Percentiles rank a stretch among this genome's conserved stretches.
These are phyloP conservation scores for Mollisia scopiformis DNA, from an alignment of 2,329 filamentous ascomycete genomes.

Conservation along the genomic window DNA sequence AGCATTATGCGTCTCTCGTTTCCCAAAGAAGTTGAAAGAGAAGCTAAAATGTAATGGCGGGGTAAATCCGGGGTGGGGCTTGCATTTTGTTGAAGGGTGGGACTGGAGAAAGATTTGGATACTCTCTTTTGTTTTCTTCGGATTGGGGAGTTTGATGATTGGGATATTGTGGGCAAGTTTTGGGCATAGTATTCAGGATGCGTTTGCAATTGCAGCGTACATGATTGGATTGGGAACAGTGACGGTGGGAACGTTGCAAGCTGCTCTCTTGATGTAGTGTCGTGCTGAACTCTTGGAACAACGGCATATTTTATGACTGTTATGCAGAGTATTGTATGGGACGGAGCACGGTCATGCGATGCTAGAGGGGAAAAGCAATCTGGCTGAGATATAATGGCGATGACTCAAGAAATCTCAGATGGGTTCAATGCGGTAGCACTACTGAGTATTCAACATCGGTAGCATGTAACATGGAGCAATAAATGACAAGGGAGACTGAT, in stretches of 20 bases:
- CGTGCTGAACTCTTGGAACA: too few relatives aligned
- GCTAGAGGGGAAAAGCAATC: too few relatives aligned
- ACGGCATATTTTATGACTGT: too few relatives aligned
- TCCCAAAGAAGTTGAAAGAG: conserved; percentile 29
- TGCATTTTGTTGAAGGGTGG: conserved; percentile 27
- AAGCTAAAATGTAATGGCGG: conserved; percentile 18
- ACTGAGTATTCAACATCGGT: too few relatives aligned
- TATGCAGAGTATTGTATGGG: too few relatives aligned
- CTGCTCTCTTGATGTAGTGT: conserved; percentile 35
- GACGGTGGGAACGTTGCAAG: conserved; percentile 22
- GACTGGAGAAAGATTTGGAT: conserved; percentile 24
- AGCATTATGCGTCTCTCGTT: conserved; percentile 19
- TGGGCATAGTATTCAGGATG: conserved; percentile 27
- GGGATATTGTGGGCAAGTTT: conserved; percentile 19
- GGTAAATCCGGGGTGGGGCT: conserved; percentile 26
- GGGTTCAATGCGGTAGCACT: too few relatives aligned
- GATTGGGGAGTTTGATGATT: conserved; percentile 22
- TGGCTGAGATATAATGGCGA: too few relatives aligned
- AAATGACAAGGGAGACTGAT: too few relatives aligned
- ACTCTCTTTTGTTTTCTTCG: conserved; percentile 21
- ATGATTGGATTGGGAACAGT: conserved; percentile 24
- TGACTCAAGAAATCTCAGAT: too few relatives aligned
- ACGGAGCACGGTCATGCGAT: too few relatives aligned
- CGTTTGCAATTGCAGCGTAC: conserved; percentile 25
- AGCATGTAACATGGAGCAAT: too few relatives aligned